Percentiles rank a stretch among this genome's conserved stretches.
Conservation (phyloP, 371 early-diverging fungal genomes). For the Lichtheimia ornata region DNA sequence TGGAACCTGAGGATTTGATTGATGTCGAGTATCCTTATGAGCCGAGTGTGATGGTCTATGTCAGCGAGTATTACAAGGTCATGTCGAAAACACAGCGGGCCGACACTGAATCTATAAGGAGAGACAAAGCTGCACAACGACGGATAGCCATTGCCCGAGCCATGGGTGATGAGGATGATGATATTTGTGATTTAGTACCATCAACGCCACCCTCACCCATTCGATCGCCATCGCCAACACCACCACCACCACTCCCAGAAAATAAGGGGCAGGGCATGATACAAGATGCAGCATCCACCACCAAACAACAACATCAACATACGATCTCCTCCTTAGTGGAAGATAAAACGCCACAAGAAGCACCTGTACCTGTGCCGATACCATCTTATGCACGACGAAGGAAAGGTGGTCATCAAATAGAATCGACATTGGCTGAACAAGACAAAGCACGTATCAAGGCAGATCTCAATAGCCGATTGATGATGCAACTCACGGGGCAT, state of each 20-base stretch:
- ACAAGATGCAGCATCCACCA: not conserved
- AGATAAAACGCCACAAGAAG: conserved; percentile 13
- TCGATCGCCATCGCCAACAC: conserved; percentile 7
- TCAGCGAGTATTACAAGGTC: conserved; percentile 48
- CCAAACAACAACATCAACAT: conserved; percentile 1
- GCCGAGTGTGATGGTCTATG: conserved; percentile 54
- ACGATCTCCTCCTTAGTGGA: too few species aligned
- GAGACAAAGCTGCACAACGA: conserved; percentile 5
- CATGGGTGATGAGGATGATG: conserved; percentile 14
- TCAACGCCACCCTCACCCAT: conserved; percentile 18
- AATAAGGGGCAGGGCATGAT: not conserved
- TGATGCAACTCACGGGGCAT: conserved; percentile 51
- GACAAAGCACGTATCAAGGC: conserved; percentile 49
- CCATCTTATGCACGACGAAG: conserved; percentile 32
- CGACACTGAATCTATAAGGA: not conserved
- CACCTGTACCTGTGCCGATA: conserved; percentile 39
- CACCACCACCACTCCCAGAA: not conserved
- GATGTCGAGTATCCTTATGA: conserved; percentile 54
- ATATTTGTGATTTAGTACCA: conserved; percentile 3
- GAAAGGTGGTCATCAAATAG: conserved; percentile 23
- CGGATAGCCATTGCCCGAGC: conserved; percentile 9
- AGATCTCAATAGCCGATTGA: conserved; percentile 38
- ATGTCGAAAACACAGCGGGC: conserved; percentile 24
- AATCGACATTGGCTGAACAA: conserved; percentile 40
- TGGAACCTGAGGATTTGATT: conserved; percentile 49